Evolutionary conservation across 352 stramenopile species (phyloP).

Genomic region (Globisporangium viniferum): DNA sequence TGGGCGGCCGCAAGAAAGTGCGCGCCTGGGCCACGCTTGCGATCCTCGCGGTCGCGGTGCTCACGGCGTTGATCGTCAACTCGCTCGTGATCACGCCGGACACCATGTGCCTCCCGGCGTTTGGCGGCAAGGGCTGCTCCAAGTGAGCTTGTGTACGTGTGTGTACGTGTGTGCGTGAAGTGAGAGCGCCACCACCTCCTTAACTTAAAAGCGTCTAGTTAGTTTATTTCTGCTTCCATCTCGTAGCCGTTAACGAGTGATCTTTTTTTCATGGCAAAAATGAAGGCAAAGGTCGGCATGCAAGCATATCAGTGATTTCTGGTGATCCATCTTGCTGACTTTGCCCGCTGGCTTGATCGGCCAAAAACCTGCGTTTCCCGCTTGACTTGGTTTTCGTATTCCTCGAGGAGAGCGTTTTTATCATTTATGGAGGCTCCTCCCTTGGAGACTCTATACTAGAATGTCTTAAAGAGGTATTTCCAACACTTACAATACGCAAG

Average conservation of each 20-base stretch:
- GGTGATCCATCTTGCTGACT: no score
- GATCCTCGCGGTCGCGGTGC: conserved; percentile 20
- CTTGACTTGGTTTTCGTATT: no score
- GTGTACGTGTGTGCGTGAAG: neutral
- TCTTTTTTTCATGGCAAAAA: neutral
- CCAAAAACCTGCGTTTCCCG: no score
- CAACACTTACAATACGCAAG: no score
- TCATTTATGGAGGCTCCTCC: no score
- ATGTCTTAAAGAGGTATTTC: no score
- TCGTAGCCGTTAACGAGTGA: neutral
- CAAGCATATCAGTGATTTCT: no score
- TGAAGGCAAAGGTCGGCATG: no score
- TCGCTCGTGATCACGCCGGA: conserved; percentile 30
- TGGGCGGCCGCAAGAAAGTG: conserved; percentile 13
- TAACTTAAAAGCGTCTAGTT: neutral
- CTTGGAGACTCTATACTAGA: no score
- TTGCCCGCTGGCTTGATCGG: no score
- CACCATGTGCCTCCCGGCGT: conserved; percentile 30
- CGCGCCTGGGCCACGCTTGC: conserved; percentile 19
- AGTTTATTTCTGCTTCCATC: neutral
- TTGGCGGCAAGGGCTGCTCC: conserved; percentile 25
- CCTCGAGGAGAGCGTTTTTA: no score
- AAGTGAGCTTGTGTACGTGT: neutral
- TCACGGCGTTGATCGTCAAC: conserved; percentile 21
- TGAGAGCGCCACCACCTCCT: neutral